Base-by-base conservation (phyloP, 2,329 filamentous ascomycete genomes). In the Trichoderma guizhouense region DNA sequence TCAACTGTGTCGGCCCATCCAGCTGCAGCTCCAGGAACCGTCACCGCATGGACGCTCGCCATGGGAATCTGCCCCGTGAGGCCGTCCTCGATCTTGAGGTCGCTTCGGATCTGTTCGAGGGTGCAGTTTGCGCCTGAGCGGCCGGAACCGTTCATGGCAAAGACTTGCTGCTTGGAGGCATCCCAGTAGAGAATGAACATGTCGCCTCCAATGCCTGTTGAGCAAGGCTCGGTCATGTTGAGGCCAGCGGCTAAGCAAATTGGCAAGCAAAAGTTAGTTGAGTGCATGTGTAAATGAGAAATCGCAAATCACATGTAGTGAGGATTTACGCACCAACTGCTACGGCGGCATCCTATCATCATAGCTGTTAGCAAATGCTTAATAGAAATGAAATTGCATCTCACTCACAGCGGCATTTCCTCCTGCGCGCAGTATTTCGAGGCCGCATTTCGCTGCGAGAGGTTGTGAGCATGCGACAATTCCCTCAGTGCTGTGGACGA, bases 101-200 rank as follows among this genome's bases (percentile, higher is more conserved):
- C 90, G 71, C 87, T 86, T 28, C 93, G 88, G 69, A 97, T 87
- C 36, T 85, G 86, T 68, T 94, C 91, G 1, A 97, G 85, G 0
- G 90, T 92, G 74, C 84, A 90, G 47, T 91, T 89, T 66, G 83
- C 86, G 5, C 93, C 90, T 4, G 94, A 89, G 32, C 96, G 90
- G n/a, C 96, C 96, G 1, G 95, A 98, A 24, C 95, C 96, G 81
- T 99, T 99, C 81, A 98, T 84, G 11, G 94, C 93, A 69, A 90
- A 91, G 9, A 98, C 91, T 74, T 92, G 92, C 79, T 92, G 92
- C 0, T 91, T 93, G 76, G 91, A 88, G 55, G 94, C 93, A 79
- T 97, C 89, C 84, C 95, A 98, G 86, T 90, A 98, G 43, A 98
- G 89, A 81, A 95, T 95, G 83, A 98, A 99, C 90, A 97, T 94